Percentiles rank a stretch among this genome's conserved stretches.
phyloP scores from a whole-genome alignment of 768 basidiomycete species.

The Tricholoma furcatifolium region DNA sequence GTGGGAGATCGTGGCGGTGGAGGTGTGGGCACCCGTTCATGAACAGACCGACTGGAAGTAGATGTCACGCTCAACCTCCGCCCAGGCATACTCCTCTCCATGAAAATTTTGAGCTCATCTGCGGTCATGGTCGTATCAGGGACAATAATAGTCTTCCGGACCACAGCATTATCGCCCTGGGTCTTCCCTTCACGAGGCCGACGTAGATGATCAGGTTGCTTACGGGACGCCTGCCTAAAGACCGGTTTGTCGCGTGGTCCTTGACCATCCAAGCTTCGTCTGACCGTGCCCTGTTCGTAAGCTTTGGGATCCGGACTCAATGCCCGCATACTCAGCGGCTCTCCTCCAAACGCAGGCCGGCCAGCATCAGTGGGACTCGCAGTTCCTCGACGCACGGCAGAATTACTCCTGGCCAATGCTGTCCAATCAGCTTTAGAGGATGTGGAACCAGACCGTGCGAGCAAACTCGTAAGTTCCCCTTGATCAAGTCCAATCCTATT shows the following conservation, averaged over 20 bases:
- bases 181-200: constrained; percentile 37
- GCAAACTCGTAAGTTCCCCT: constrained; percentile 63
- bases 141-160: constrained; percentile 79
- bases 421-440: constrained; percentile 54
- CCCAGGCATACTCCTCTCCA: constrained; percentile 56
- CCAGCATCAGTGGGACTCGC: constrained; percentile 26
- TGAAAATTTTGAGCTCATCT: constrained; percentile 52
- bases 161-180: constrained; percentile 46
- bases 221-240: constrained; percentile 37
- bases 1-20: constrained; percentile 66
- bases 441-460: constrained; percentile 69
- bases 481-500: constrained; percentile 75
- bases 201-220: constrained; percentile 35
- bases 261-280: constrained; percentile 18
- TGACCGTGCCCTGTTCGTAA: constrained; percentile 20
- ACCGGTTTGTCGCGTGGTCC: constrained; percentile 27
- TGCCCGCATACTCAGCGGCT: constrained; percentile 13
- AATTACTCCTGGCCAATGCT: constrained; percentile 41
- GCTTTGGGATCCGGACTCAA: constrained; percentile 18
- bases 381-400: constrained; percentile 30
- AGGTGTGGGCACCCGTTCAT: constrained; percentile 84
- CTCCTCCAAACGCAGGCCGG: constrained; percentile 12
- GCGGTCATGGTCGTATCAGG: constrained; percentile 61
- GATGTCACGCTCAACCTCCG: constrained; percentile 62
- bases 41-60: constrained; percentile 68